Evolutionary conservation across 2,329 filamentous ascomycete genomes (phyloP).

Genomic region (Sporothrix dimorphospora): DNA sequence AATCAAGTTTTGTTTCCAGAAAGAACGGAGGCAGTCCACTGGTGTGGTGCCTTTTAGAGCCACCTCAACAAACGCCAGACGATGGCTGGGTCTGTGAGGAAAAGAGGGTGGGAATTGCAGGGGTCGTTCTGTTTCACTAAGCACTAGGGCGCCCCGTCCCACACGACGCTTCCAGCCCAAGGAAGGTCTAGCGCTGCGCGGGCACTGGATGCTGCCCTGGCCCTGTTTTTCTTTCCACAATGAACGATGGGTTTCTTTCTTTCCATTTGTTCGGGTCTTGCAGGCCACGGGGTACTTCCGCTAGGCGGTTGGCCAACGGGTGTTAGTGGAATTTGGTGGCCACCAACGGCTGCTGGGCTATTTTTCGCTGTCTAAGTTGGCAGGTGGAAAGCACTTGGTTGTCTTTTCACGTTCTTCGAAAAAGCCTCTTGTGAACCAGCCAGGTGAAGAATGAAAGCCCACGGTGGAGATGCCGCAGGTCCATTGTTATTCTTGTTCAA

Average conservation of each 20-base stretch:
- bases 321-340: conserved; percentile 22
- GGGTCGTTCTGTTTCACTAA: conserved; percentile 57
- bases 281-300: conserved; percentile 20
- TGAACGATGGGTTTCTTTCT: background rate
- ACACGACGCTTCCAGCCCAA: conserved; percentile 24
- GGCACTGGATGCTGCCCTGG: conserved; percentile 20
- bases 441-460: background rate
- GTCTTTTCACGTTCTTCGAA: background rate
- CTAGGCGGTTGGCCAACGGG: conserved; percentile 25
- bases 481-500: background rate
- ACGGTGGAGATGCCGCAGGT: background rate
- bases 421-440: background rate
- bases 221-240: background rate
- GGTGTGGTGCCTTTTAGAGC: conserved; percentile 1
- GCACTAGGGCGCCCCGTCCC: conserved; percentile 31
- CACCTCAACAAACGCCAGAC: conserved; percentile 16
- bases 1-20: conserved; percentile 31
- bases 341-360: conserved; percentile 6
- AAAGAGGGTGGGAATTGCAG: conserved; percentile 50
- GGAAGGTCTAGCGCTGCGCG: conserved; percentile 26
- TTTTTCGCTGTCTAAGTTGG: conserved; percentile 10
- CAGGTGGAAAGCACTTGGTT: background rate
- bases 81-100: conserved; percentile 36
- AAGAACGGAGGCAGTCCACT: conserved; percentile 17
- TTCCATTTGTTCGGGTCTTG: background rate